Evolutionary conservation across 192 early-diverging fungal genomes (phyloP), one percentile per base, ranked within the genome.

Genomic region (Gamsiella multidivaricata): DNA sequence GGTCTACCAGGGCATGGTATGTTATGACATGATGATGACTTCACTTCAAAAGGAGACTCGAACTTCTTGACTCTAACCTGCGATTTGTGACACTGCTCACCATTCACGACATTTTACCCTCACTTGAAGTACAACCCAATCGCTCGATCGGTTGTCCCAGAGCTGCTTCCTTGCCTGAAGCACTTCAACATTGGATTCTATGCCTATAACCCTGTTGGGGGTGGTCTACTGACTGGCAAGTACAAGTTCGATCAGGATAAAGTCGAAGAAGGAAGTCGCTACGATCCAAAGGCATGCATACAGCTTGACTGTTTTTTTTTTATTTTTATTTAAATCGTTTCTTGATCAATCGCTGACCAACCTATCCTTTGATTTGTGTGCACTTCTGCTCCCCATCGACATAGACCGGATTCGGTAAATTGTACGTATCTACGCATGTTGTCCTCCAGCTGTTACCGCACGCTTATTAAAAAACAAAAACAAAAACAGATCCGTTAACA

Each of bases 131-230:
- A 72, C 61, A 57, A 69, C 62, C 34, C 67, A 1, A 82, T 82
- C 32, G 58, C 56, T 0, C 70, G 81, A 8, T 49, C 43, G 52
- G 50, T 80, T 25, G 22, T 59, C 22, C 43, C 41, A 0, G 89
- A 89, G 70, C 72, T 91, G 1, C 59, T 91, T 26, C 86, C 88
- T 6, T 88, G 88, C 58, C 54, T 91, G 22, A 75, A 82, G 12
- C 54, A 79, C 23, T 65, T 89, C 46, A 78, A 80, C 47, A 85
- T 90, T 51, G 58, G 80, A 2, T 89, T 91, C 49, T 91, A 91
- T 60, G 86, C 80, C 0, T 90, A 88, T 78, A 89, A 90, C 66
- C 87, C 87, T 3, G 65, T 88, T 26, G 81, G 1, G 32, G 22
- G 47, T n/a, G 68, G 68, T 5, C 6, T 70, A 1, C 59, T 70